Conservation (phyloP, 2,329 filamentous ascomycete genomes). For the Fusarium pseudocircinatum region DNA sequence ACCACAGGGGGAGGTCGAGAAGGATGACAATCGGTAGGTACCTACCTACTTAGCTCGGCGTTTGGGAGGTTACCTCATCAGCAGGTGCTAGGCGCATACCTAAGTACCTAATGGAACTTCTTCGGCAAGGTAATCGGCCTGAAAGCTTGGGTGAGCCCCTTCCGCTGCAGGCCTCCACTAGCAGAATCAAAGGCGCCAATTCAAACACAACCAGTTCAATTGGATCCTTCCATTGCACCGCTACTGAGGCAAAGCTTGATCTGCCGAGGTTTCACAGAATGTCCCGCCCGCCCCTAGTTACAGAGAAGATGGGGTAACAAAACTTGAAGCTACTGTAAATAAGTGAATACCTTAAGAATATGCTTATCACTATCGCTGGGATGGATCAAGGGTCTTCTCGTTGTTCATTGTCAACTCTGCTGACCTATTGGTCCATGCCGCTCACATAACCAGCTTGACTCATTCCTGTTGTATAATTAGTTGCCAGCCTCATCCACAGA, state of each 20-base stretch:
- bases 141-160: not conserved
- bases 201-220: not conserved
- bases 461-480: not conserved
- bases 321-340: not conserved
- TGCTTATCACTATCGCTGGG: constrained; percentile 14
- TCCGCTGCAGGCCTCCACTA: not conserved
- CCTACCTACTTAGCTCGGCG: not conserved
- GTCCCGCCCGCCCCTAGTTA: not conserved
- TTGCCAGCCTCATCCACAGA: not conserved
- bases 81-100: not conserved
- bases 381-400: not conserved
- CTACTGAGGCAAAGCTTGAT: not conserved
- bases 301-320: constrained; percentile 1
- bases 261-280: constrained; percentile 7
- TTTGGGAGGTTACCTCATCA: not conserved
- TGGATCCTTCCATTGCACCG: not conserved
- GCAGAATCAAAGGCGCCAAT: not conserved
- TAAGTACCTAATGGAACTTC: not conserved
- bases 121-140: not conserved
- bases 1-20: not conserved
- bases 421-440: not conserved
- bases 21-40: not conserved
- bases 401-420: not conserved
- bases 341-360: constrained; percentile 12
- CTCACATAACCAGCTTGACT: not conserved